A percentile compares a stretch with the other conserved stretches of the same genome.
phyloP scores from a whole-genome alignment of 768 basidiomycete species.

The Mycena metata region DNA sequence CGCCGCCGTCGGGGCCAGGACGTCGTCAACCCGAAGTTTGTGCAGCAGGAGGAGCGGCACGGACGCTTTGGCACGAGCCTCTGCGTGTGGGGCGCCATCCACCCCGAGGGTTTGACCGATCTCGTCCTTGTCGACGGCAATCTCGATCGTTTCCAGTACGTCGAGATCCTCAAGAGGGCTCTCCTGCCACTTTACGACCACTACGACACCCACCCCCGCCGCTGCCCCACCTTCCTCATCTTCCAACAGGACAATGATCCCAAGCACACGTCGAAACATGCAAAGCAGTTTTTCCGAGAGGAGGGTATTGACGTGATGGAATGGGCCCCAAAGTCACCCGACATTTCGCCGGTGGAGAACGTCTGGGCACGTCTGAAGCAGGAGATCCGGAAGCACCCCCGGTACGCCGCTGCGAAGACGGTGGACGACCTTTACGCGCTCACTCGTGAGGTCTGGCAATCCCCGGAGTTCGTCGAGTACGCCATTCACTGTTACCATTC shows the following conservation, averaged over 20 bases:
- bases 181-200: slow-evolving; percentile 14
- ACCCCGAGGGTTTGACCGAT: too few relatives aligned
- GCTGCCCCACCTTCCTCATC: slow-evolving; percentile 8
- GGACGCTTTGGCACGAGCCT: too few relatives aligned
- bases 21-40: too few relatives aligned
- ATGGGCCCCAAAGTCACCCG: slow-evolving; percentile 29
- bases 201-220: slow-evolving; percentile 12
- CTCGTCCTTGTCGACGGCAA: neutral
- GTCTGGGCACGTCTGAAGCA: slow-evolving; percentile 40
- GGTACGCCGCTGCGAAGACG: slow-evolving; percentile 16
- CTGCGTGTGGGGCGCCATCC: too few relatives aligned
- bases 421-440: slow-evolving; percentile 34
- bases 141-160: slow-evolving; percentile 11
- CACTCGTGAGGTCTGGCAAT: slow-evolving; percentile 19
- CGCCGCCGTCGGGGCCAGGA: too few relatives aligned
- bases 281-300: slow-evolving; percentile 15
- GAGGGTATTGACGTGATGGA: slow-evolving; percentile 14
- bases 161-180: slow-evolving; percentile 5
- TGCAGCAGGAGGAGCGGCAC: too few relatives aligned
- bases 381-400: slow-evolving; percentile 1
- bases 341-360: slow-evolving; percentile 46
- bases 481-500: slow-evolving; percentile 9
- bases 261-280: neutral
- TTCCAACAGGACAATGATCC: slow-evolving; percentile 18
- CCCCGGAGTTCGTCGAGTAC: slow-evolving; percentile 11